Base-by-base conservation (phyloP, 805 yeast species). In the Pichia pseudocactophila region DNA sequence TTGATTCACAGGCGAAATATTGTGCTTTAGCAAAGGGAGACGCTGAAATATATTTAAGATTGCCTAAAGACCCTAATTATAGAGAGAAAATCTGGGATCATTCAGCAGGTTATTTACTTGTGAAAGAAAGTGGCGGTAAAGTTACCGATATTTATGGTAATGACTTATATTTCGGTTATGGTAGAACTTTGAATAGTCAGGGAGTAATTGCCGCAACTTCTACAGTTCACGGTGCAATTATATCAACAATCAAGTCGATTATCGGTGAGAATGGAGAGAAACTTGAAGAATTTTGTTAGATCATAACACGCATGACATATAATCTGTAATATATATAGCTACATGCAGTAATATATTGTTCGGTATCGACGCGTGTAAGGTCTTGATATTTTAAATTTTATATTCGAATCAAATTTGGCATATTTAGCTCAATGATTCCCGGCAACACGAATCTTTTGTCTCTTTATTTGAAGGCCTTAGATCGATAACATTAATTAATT, bases 81-180 rank as follows among this genome's bases (percentile, higher is more conserved):
- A 74, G 85, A 53, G 99, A 92, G 60, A 92, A 92, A 63, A 88
- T 92, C 46, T 92, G 98, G 97, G 99, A 92, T 63, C 99, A 92
- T 61, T 97, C 97, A 16, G 94, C 97, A 2, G 99, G 98, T 3
- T 82, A 83, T 55, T 70, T 90, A 12, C 71, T 92, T 47, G 80
- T 94, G 36, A 70, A 74, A 30, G 98, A 94, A 62, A 83, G 94
- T 53, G 97, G 97, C 34, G 98, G 98, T 7, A 60, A 68, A 39
- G 97, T 92, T 11, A 78, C 90, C 13, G 98, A 92, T 57, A 76
- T 90, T 62, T 62, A 73, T 42, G 96, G 96, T 16, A 68, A 68
- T 11, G 69, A 71, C 19, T 71, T 92, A 44, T 80, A 90, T 56
- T 92, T 92, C 54, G 88, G 96, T 7, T 67, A 70, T 34, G 99